Percentiles rank a stretch among this genome's conserved stretches.
These are phyloP conservation scores for Fomitiporia mediterranea DNA, from an alignment of 1,284 basidiomycete genomes.

Conservation along the genomic window DNA sequence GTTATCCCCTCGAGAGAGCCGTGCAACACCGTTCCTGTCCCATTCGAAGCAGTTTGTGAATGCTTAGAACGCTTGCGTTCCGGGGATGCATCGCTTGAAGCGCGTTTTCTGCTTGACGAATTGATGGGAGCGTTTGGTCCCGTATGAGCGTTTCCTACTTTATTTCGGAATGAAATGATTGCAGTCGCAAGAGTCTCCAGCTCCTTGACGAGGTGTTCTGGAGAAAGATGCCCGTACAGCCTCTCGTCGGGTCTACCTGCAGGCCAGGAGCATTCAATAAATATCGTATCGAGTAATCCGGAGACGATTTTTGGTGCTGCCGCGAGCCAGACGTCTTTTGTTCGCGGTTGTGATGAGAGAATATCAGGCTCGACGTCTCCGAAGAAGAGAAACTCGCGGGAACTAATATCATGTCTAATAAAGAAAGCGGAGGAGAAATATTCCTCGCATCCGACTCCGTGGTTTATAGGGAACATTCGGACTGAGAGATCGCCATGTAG, in stretches of 20 bases:
- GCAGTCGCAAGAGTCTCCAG: conserved; percentile 59
- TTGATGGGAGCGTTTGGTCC: not conserved
- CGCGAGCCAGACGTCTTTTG: conserved; percentile 60
- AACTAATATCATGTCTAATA: conserved; percentile 53
- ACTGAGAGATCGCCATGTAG: conserved; percentile 57
- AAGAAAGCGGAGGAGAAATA: conserved; percentile 78
- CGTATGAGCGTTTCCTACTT: not conserved
- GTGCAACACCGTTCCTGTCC: conserved; percentile 34
- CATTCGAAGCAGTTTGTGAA: conserved; percentile 32
- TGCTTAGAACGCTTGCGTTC: conserved; percentile 45
- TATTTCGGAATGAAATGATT: conserved; percentile 36
- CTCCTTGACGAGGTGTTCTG: conserved; percentile 66
- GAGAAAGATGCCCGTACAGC: conserved; percentile 75
- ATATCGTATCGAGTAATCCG: conserved; percentile 56
- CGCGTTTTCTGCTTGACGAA: conserved; percentile 1
- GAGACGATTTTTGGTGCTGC: conserved; percentile 65
- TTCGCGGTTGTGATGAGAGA: conserved; percentile 51
- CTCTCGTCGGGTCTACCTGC: conserved; percentile 52
- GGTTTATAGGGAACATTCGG: conserved; percentile 62
- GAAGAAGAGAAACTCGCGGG: conserved; percentile 73
- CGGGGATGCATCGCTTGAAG: conserved; percentile 9
- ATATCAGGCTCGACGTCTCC: conserved; percentile 81
- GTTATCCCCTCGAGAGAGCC: conserved; percentile 53
- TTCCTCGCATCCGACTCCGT: conserved; percentile 62
- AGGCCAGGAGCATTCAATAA: conserved; percentile 83